Evolutionary conservation across 805 yeast genomes (phyloP), one percentile per base, ranked within the genome.

Genomic region (Myxozyma geophila): DNA sequence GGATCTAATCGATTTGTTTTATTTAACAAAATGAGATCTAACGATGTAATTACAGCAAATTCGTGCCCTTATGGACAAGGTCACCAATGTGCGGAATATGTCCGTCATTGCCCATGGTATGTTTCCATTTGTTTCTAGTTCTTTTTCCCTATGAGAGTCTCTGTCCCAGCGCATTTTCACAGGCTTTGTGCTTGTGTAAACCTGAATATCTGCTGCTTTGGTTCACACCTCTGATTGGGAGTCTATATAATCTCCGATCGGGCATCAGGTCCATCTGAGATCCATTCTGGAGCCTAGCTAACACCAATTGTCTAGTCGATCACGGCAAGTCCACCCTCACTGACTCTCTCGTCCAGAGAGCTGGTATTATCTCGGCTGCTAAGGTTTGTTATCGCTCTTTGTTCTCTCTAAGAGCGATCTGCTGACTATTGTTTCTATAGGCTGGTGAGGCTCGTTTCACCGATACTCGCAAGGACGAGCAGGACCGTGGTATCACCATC

Each of bases 361-460:
- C 99, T 74, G 99, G 99, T 91, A 93, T 95, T 82, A 93, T 93
- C 78, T 95, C 98, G 64, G 98, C 99, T 77, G 98, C 97, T 78
- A 91, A 91, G 68, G 69, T 66, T n/a, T 23, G 62, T 47, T 37
- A 21, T 2, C 21, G 0, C 33, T 36, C 12, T 28, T 5, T 13
- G 48, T 50, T 17, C 1, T 23, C 9, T 17, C 17, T 12, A 10
- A 15, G 50, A 28, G 5, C 48, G 6, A 37, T 17, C 9, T 7
- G 35, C 39, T 43, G 17, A 40, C 17, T 12, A n/a, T 23, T 23
- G 5, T 15, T 36, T 46, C 46, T 35, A 0, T 62, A 69, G 85
- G 99, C 99, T 71, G 99, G 99, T 88, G 98, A 95, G 79, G 99
- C 98, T 77, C 92, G 99, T 85, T 95, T 93, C 88, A 95, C 90